Base-by-base conservation (phyloP, 768 basidiomycete genomes). In the Leccinum truebloodii region DNA sequence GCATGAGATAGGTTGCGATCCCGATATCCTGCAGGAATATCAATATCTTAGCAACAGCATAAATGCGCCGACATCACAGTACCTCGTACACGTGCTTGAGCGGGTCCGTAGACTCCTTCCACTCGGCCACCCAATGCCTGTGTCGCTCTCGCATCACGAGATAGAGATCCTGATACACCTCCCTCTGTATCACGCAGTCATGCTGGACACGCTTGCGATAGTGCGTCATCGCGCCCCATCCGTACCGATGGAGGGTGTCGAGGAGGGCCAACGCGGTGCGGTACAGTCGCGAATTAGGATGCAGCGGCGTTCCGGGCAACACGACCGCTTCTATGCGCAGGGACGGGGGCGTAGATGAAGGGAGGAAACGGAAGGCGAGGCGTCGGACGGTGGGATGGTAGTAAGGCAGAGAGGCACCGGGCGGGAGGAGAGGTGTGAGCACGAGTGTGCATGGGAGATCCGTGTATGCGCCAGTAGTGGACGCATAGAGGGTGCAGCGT, bases 1-100 rank as follows among this genome's bases (percentile, higher is more conserved):
- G 81, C 75, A 98, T 93, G 28, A 98, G 79, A 72, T 91, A 98
- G 2, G 94, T 93, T 3, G 94, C 94, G 48, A 98, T 95, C 16
- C 93, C 93, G 37, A 98, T 93, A 71, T 98, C 96, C 90, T 96
- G 66, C 26, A 28, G 16, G 34, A 20, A 6, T 12, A n/a, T n/a
- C n/a, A n/a, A n/a, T n/a, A 32, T 32, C 12, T 44, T 5, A 44
- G 4, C 44, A 44, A 20, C 44, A 44, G n/a, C 10, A 44, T 3
- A 20, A 6, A 12, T 4, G 14, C 41, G 48, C 16, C 26, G 20
- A 20, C 20, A 12, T 48, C 46, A 32, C n/a, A 12, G 28, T 58
- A 87, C 91, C 83, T 95, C 94, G 59, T 89, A 95, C 7, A 95
- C 91, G 74, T 95, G 94, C 72, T 95, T 95, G 48, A 88, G 69